Base-by-base conservation (phyloP, 495 filamentous ascomycete genomes). In the Penicillium simplicissimum region DNA sequence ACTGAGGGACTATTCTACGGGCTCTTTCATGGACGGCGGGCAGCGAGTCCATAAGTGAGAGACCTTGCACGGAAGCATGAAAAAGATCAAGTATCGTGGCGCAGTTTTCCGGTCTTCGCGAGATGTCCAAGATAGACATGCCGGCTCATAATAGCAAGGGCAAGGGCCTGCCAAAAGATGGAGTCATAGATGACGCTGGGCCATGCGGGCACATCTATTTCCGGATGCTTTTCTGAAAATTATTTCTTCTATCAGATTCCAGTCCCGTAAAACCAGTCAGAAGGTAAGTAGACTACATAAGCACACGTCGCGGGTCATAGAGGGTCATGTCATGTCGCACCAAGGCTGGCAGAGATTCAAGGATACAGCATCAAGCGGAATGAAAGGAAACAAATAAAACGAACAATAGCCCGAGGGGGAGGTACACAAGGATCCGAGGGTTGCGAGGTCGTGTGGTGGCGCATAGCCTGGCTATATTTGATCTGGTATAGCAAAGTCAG, bases 221-320 rank as follows among this genome's bases (percentile, higher is more conserved):
- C 31, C 47, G 15, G 15, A n/a, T 49, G 14, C 23, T 33, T 49
- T 49, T 48, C 9, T 21, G 25, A 9, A 8, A 11, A 31, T 33
- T n/a, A 35, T 56, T 38, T 51, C 56, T 36, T 64, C 21, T n/a
- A 49, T 49, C 21, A 15, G 13, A 49, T 49, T 58, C 53, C 54
- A 59, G 43, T 59, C 49, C 40, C 7, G 28, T 33, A 38, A 56
- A 13, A 37, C 42, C 42, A 9, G 42, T 23, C 17, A 60, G 58
- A 43, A 56, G 64, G 60, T 64, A 69, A 69, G 58, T 63, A 67
- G 67, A 64, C 67, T 71, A 71, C 66, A 68, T 62, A 69, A 63
- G 66, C 58, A 60, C 55, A 65, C 64, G 48, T 68, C 66, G 65
- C 67, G 67, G 67, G 63, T 72, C 69, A 70, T 72, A 64, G 65